Evolutionary conservation across 73 alveolate species (phyloP).

Genomic region (Uronychia binucleata): DNA sequence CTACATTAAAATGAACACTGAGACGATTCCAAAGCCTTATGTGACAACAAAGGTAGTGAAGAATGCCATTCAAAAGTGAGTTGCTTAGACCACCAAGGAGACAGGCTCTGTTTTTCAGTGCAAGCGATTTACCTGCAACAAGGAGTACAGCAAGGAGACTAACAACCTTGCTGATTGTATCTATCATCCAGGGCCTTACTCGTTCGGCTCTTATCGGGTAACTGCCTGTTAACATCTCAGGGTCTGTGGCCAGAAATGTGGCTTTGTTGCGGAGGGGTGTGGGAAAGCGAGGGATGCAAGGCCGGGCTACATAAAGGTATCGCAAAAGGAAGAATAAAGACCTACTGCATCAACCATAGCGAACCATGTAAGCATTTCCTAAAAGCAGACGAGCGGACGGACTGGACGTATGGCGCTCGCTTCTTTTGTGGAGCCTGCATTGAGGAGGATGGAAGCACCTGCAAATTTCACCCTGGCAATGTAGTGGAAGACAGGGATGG

Average conservation of each 20-base stretch:
- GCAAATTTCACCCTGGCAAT: constrained; percentile 90
- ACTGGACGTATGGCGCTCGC: constrained; percentile 3
- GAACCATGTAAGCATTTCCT: constrained; percentile 91
- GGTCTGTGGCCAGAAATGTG: constrained; percentile 99
- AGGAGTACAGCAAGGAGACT: not conserved
- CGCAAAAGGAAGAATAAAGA: constrained; percentile 66
- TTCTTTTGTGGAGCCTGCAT: constrained; percentile 10
- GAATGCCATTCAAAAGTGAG: not conserved
- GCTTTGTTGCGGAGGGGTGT: constrained; percentile 96
- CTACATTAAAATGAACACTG: not conserved
- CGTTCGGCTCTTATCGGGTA: constrained; percentile 81
- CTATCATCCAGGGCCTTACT: constrained; percentile 96
- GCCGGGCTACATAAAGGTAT: constrained; percentile 92
- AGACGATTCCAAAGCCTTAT: not conserved
- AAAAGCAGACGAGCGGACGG: constrained; percentile 37
- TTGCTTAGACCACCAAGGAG: not conserved
- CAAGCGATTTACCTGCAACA: not conserved
- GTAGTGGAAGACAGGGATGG: constrained; percentile 40
- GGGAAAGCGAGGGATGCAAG: constrained; percentile 96
- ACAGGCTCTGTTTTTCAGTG: not conserved
- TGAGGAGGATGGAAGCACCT: constrained; percentile 64
- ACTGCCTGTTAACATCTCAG: constrained; percentile 34
- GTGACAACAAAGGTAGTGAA: not conserved
- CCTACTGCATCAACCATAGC: constrained; percentile 91
- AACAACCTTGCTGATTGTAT: constrained; percentile 50